Conservation (phyloP, 2,329 filamentous ascomycete species). For the Pseudogymnoascus sp. region DNA sequence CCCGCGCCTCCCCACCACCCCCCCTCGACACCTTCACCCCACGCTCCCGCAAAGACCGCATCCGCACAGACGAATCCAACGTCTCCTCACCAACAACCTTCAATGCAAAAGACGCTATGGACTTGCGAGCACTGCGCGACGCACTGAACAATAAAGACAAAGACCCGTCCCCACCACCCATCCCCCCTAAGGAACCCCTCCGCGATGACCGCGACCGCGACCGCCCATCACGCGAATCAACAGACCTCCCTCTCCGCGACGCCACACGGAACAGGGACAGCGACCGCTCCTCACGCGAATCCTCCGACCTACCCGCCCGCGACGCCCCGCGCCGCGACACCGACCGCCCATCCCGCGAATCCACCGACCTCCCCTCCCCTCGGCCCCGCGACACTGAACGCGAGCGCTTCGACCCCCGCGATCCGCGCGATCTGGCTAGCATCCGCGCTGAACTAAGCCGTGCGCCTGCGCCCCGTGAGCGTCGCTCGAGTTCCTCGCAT, state of each 20-base stretch:
- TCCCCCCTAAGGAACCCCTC: conserved; percentile 15
- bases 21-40: not conserved
- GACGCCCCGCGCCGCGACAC: not conserved
- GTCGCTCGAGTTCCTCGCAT: conserved; percentile 18
- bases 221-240: not conserved
- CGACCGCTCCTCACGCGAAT: not conserved
- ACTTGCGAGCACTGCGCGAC: conserved; percentile 27
- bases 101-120: conserved; percentile 29
- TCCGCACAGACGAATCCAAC: not conserved
- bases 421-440: conserved; percentile 20
- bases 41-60: conserved; percentile 8
- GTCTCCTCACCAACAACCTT: conserved; percentile 19
- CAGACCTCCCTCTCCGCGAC: not conserved
- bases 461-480: conserved; percentile 19
- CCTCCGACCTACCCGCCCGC: not conserved
- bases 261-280: not conserved
- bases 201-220: not conserved
- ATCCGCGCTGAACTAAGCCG: conserved; percentile 21
- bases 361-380: not conserved
- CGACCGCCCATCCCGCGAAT: not conserved
- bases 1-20: conserved; percentile 16
- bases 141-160: conserved; percentile 23
- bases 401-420: conserved; percentile 14
- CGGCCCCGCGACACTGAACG: not conserved
- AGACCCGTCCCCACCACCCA: not conserved